Base-by-base conservation (phyloP, 2,329 filamentous ascomycete species). In the Dactylonectria macrodidyma region DNA sequence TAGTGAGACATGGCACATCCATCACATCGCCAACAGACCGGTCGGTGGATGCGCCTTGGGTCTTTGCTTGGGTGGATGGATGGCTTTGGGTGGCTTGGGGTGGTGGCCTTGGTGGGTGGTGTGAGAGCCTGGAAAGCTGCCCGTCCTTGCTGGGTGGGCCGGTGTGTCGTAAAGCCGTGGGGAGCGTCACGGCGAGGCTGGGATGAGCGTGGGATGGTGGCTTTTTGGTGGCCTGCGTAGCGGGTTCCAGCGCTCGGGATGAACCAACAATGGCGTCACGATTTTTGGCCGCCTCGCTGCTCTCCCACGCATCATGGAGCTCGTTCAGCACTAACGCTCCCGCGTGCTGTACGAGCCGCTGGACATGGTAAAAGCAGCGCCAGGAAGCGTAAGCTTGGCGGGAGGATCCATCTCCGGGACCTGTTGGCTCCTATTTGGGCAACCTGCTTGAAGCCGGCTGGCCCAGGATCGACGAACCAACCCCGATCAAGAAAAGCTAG, bases 221-320 rank as follows among this genome's bases (percentile, higher is more conserved):
- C 52, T 56, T 59, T 30, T 30, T 51, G 55, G 54, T 33, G 54
- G 59, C 50, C 55, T 57, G 57, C 44, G 55, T 57, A 48, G 54
- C 58, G 62, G 54, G 24, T 46, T 61, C 66, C 64, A 30, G 50
- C 65, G 36, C 51, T 62, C 61, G 56, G 44, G 68, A 65, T 58
- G 62, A 74, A 65, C 55, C 66, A 72, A 65, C 54, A 68, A 75
- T 75, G 72, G 72, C 73, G 74, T 75, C 73, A 76, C 69, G 70
- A 74, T 68, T 64, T 50, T 30, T 54, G 47, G 47, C 44, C 50
- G 52, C 66, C 61, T 54, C 44, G 59, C 14, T 50, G 36, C 58
- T 50, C 55, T 30, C 26, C 26, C 26, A 30, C 26, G 26, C 26
- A 30, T 30, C 48, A 58, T 12, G 36, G 44, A 60, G 58, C 62